Percentiles rank a stretch among this genome's conserved stretches.
These are phyloP conservation scores for Melaleuca quinquenervia DNA, from an alignment of 345 rosid genomes.

Conservation along the genomic window DNA sequence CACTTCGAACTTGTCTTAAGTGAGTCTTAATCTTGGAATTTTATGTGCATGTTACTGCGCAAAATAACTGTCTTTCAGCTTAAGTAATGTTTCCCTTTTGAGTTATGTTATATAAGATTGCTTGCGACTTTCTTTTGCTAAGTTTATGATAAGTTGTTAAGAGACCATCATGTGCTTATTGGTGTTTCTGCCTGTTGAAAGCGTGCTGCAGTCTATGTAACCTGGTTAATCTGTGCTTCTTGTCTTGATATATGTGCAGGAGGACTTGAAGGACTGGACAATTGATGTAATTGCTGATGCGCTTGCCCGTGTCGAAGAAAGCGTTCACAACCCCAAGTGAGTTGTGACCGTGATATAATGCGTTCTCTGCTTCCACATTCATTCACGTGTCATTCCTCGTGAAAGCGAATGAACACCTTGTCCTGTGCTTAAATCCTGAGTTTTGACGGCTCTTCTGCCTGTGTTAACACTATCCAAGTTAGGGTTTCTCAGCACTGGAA, in stretches of 20 bases:
- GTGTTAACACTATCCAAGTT: neutral
- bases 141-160: neutral
- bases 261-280: conserved; percentile 79
- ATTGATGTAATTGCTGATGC: conserved; percentile 84
- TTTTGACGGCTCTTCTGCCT: neutral
- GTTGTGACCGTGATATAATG: neutral
- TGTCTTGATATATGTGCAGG: conserved; percentile 21
- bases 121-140: neutral
- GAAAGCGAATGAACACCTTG: neutral
- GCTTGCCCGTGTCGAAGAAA: conserved; percentile 65
- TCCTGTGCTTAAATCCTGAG: neutral
- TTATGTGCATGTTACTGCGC: neutral
- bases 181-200: neutral
- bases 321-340: conserved; percentile 23
- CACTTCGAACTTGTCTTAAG: neutral
- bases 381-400: neutral
- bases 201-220: neutral
- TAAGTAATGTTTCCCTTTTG: neutral
- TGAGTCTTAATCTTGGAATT: neutral
- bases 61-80: neutral
- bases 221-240: neutral
- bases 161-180: neutral
- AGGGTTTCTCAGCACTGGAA: neutral
- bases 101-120: neutral
- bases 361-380: neutral